A percentile compares a stretch with the other conserved stretches of the same genome.
Evolutionary conservation across 1,284 basidiomycete genomes (phyloP).

Genomic region (Amanita bisporigera): DNA sequence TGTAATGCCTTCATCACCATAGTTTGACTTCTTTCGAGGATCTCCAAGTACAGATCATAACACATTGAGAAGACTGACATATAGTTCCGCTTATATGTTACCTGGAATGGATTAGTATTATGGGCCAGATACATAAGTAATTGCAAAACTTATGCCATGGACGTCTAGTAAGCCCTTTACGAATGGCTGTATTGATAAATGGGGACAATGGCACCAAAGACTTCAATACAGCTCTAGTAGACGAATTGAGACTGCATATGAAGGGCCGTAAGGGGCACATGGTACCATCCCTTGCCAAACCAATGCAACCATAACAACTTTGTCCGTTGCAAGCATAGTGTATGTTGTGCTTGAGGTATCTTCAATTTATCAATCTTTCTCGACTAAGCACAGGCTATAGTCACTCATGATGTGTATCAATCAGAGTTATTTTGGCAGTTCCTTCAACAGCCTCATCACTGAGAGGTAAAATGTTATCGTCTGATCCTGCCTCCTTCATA

Average conservation of each 20-base stretch:
- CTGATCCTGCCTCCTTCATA: too few relatives aligned
- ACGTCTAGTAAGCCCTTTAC: neutral
- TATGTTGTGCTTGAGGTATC: too few relatives aligned
- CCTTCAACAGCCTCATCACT: too few relatives aligned
- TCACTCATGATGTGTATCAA: too few relatives aligned
- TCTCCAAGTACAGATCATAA: neutral
- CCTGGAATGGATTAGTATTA: too few relatives aligned
- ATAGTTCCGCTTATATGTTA: neutral
- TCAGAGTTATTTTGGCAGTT: too few relatives aligned
- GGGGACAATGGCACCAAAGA: neutral
- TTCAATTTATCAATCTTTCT: too few relatives aligned
- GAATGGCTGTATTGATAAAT: neutral
- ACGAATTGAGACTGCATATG: neutral
- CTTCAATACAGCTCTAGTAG: neutral
- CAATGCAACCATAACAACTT: neutral
- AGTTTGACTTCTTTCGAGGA: neutral
- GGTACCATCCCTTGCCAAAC: neutral
- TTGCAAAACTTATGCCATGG: neutral
- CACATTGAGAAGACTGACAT: neutral
- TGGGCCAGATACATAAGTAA: too few relatives aligned
- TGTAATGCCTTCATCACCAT: slow-evolving; percentile 5
- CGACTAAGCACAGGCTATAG: too few relatives aligned
- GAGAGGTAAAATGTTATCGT: too few relatives aligned
- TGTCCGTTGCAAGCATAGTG: neutral
- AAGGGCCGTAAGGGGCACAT: neutral